These are phyloP conservation scores for Curvularia spicifera DNA, from an alignment of 2,329 filamentous ascomycete species.

Conservation along the genomic window DNA sequence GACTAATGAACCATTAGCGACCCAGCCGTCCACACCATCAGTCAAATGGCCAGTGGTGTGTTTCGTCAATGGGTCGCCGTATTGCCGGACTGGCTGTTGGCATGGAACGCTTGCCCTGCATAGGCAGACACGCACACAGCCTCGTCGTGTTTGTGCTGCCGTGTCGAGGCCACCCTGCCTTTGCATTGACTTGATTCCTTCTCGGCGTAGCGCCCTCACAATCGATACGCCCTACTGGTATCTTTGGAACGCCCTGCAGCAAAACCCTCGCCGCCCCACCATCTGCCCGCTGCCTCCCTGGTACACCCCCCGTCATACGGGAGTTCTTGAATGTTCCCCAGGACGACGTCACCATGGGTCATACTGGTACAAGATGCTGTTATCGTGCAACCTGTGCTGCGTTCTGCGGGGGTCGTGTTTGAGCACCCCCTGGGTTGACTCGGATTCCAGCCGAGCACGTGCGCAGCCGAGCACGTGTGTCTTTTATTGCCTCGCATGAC, in stretches of 20 bases:
- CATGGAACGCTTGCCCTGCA: conserved; percentile 10
- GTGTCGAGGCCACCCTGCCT: conserved; percentile 9
- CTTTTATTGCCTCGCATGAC: conserved; percentile 5
- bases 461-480: conserved; percentile 1
- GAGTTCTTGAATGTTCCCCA: neutral
- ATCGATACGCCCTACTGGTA: conserved; percentile 16
- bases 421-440: neutral
- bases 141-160: conserved; percentile 4
- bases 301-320: neutral
- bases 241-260: conserved; percentile 11
- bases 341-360: neutral
- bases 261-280: conserved; percentile 1
- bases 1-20: conserved; percentile 1
- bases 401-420: neutral
- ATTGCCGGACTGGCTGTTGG: neutral
- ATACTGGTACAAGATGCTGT: neutral
- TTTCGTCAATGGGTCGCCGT: neutral
- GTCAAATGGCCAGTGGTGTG: neutral
- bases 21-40: neutral
- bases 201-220: neutral
- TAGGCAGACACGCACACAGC: neutral
- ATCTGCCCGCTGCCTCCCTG: conserved; percentile 4
- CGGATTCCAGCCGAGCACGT: neutral
- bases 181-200: conserved; percentile 5
- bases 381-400: neutral